These are phyloP conservation scores for Lodderomyces parapsilosis DNA, from an alignment of 1,139 yeast species.

Conservation along the genomic window DNA sequence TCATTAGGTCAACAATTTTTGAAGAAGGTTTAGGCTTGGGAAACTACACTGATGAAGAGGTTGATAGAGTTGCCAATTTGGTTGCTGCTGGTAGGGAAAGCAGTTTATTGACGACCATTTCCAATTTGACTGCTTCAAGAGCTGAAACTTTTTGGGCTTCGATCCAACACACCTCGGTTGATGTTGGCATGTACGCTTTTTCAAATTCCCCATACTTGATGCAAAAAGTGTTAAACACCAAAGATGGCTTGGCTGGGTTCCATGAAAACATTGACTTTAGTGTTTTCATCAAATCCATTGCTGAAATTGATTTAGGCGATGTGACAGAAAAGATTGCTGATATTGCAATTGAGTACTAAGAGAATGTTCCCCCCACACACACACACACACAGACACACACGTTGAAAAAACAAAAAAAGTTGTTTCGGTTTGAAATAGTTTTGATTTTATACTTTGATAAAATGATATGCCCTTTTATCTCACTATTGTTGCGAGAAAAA, in stretches of 20 bases:
- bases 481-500: no score
- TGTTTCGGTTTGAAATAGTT: background rate
- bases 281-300: slow-evolving; percentile 56
- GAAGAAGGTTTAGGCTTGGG: slow-evolving; percentile 57
- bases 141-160: slow-evolving; percentile 90
- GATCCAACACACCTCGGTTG: slow-evolving; percentile 89
- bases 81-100: slow-evolving; percentile 17
- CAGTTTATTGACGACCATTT: slow-evolving; percentile 32
- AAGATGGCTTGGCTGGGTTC: slow-evolving; percentile 62
- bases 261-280: slow-evolving; percentile 87
- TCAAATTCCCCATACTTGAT: slow-evolving; percentile 51
- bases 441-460: no score
- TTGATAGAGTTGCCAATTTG: slow-evolving; percentile 28
- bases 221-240: slow-evolving; percentile 23
- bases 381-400: no score
- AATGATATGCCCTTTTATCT: no score
- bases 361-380: no score
- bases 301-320: slow-evolving; percentile 50
- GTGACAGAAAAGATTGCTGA: slow-evolving; percentile 57
- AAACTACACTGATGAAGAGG: slow-evolving; percentile 53
- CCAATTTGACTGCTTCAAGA: slow-evolving; percentile 62
- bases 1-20: slow-evolving; percentile 49
- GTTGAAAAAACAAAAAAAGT: slow-evolving; percentile 1
- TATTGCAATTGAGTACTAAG: background rate
- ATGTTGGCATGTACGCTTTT: slow-evolving; percentile 78